A percentile compares a stretch with the other conserved stretches of the same genome.
phyloP scores from a whole-genome alignment of 768 basidiomycete species.

The Auriscalpium vulgare region DNA sequence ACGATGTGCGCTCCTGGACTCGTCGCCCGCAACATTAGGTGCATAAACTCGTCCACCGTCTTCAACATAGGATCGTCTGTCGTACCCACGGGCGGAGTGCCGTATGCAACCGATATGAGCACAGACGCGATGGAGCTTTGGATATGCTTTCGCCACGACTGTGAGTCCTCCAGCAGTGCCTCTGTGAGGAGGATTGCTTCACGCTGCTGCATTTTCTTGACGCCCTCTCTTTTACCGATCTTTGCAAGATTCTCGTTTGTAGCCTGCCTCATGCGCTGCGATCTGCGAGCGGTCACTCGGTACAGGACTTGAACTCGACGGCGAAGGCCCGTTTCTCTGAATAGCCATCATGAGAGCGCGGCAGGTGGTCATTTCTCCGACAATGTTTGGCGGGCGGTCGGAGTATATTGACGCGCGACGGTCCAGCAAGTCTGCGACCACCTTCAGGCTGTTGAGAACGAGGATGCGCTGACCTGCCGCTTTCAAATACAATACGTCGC shows the following conservation, averaged over 20 bases:
- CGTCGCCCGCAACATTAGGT: background rate
- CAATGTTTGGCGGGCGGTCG: too few relatives aligned
- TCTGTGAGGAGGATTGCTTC: background rate
- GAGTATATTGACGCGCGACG: too few relatives aligned
- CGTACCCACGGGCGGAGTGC: background rate
- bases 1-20: slow-evolving; percentile 14
- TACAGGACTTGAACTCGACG: too few relatives aligned
- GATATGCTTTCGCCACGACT: background rate
- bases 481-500: too few relatives aligned
- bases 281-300: background rate
- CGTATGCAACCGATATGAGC: slow-evolving; percentile 2
- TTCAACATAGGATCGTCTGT: slow-evolving; percentile 1
- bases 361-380: too few relatives aligned
- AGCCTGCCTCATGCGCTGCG: background rate
- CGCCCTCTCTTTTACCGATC: background rate
- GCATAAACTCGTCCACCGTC: background rate
- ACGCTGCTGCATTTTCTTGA: background rate
- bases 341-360: too few relatives aligned
- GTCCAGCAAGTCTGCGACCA: too few relatives aligned
- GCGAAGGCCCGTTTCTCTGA: too few relatives aligned
- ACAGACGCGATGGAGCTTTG: background rate
- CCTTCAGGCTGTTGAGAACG: too few relatives aligned
- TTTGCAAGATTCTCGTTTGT: background rate
- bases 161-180: background rate
- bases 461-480: too few relatives aligned